Percentiles rank a stretch among this genome's conserved stretches.
phyloP scores from a whole-genome alignment of 768 basidiomycete species.

The Pisolithus marmoratus region DNA sequence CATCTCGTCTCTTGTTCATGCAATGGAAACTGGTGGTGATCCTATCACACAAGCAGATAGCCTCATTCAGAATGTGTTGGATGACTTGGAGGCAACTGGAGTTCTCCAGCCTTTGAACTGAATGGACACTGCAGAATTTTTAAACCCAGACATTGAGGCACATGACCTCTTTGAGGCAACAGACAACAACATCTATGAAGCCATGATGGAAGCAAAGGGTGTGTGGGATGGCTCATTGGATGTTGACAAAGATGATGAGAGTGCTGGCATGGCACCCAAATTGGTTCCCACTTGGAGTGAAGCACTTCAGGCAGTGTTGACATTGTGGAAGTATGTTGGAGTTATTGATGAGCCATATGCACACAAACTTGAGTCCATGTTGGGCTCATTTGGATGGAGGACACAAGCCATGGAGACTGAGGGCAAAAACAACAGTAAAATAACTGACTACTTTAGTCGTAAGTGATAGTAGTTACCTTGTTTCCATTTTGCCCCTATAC shows the following conservation, averaged over 20 bases:
- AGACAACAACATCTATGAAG: background rate
- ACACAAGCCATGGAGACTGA: slow-evolving; percentile 9
- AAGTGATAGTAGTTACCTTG: background rate
- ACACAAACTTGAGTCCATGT: slow-evolving; percentile 16
- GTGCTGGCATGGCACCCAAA: background rate
- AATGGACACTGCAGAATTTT: background rate
- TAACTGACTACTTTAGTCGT: background rate
- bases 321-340: slow-evolving; percentile 12
- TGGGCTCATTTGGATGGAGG: slow-evolving; percentile 18
- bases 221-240: no score
- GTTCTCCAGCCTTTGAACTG: no score
- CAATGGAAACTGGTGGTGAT: background rate
- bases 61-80: background rate
- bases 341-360: slow-evolving; percentile 19
- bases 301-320: background rate
- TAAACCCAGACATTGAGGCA: background rate
- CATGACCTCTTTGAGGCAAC: background rate
- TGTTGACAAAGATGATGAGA: no score
- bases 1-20: background rate
- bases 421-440: background rate
- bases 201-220: background rate
- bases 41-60: background rate
- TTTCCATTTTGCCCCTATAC: background rate
- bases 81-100: no score
- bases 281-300: background rate